These are phyloP conservation scores for Pichia californica DNA, from an alignment of 805 yeast genomes.

Conservation along the genomic window DNA sequence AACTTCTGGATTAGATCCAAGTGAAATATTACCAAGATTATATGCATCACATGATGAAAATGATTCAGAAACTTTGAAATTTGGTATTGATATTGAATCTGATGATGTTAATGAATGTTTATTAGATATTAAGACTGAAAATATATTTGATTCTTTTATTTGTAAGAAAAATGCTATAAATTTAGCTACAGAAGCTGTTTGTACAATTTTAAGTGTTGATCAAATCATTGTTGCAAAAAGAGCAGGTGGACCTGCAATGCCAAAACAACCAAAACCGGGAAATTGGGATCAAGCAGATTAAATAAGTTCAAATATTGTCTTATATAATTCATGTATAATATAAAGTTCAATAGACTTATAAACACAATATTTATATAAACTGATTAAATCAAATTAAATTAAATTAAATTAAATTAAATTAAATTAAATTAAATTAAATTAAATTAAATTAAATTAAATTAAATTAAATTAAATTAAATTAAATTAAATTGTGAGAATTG, in stretches of 20 bases:
- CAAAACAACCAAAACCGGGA: slow-evolving; percentile 79
- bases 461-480: too few relatives aligned
- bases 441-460: too few relatives aligned
- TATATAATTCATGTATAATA: too few relatives aligned
- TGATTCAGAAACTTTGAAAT: slow-evolving; percentile 28
- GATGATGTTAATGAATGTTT: slow-evolving; percentile 55
- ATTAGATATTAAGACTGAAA: slow-evolving; percentile 60
- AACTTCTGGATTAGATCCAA: slow-evolving; percentile 86
- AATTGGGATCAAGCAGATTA: slow-evolving; percentile 94
- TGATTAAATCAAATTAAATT: too few relatives aligned
- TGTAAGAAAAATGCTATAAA: slow-evolving; percentile 82
- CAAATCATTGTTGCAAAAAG: slow-evolving; percentile 98
- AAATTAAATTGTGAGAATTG: too few relatives aligned
- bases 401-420: too few relatives aligned
- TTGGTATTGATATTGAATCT: slow-evolving; percentile 77
- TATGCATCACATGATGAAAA: slow-evolving; percentile 78
- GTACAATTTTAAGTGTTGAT: slow-evolving; percentile 84
- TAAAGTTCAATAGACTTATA: too few relatives aligned
- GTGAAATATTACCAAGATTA: slow-evolving; percentile 81
- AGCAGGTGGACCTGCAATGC: slow-evolving; percentile 96
- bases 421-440: too few relatives aligned
- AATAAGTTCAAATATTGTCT: too few relatives aligned
- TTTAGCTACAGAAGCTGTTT: slow-evolving; percentile 93
- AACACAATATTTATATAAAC: too few relatives aligned
- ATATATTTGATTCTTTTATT: slow-evolving; percentile 72